Evolutionary conservation across 2,329 filamentous ascomycete species (phyloP).

Genomic region (Botryotinia globosa): DNA sequence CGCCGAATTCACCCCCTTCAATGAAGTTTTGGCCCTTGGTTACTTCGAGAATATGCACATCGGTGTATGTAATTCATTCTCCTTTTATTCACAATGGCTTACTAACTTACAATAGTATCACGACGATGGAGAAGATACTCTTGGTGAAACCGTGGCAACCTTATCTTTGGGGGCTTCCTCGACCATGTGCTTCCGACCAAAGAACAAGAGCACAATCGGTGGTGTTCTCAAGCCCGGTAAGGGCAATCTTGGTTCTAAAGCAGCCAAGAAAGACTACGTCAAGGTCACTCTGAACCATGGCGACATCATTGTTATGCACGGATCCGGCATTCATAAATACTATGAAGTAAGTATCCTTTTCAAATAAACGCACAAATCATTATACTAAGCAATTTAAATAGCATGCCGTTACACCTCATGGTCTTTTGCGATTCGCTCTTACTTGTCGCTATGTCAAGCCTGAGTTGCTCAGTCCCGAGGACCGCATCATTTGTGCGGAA

Average conservation of each 20-base stretch:
- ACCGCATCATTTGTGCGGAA: slow-evolving; percentile 23
- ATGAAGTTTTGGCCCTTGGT: slow-evolving; percentile 57
- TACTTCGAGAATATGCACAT: slow-evolving; percentile 62
- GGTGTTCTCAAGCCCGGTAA: neutral
- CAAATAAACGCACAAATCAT: too few species aligned
- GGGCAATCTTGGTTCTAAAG: slow-evolving; percentile 20
- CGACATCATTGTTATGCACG: slow-evolving; percentile 64
- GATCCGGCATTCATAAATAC: slow-evolving; percentile 54
- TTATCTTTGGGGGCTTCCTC: slow-evolving; percentile 50
- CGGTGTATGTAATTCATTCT: slow-evolving; percentile 42
- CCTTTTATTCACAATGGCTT: neutral
- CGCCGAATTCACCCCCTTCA: slow-evolving; percentile 44
- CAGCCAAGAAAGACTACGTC: slow-evolving; percentile 39
- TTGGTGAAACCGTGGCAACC: slow-evolving; percentile 62
- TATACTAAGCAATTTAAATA: slow-evolving; percentile 33
- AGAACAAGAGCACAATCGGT: slow-evolving; percentile 40
- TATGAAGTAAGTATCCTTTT: slow-evolving; percentile 48
- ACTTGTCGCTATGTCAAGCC: slow-evolving; percentile 53
- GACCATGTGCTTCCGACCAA: slow-evolving; percentile 57
- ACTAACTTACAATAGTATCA: slow-evolving; percentile 49
- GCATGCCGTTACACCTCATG: slow-evolving; percentile 52
- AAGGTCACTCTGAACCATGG: slow-evolving; percentile 54
- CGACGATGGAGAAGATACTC: slow-evolving; percentile 62
- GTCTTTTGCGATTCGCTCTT: slow-evolving; percentile 54
- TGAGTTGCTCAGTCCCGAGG: slow-evolving; percentile 40